Percentiles rank a stretch among this genome's conserved stretches.
Evolutionary conservation across 2,329 filamentous ascomycete species (phyloP).

Genomic region (Colletotrichum sp.): DNA sequence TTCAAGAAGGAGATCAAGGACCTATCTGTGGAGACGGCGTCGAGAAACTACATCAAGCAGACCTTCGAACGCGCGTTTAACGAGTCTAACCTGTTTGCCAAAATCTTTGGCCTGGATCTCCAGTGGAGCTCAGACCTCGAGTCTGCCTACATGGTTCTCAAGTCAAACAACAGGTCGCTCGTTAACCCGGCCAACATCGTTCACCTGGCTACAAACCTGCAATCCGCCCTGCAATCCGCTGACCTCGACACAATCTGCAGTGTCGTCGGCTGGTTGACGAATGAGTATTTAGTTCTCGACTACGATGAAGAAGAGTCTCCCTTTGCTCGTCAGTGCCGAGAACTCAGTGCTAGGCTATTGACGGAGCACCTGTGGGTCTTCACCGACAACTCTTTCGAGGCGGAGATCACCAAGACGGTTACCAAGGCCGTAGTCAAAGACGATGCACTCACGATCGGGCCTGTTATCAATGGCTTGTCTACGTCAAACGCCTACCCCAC

Average conservation of each 20-base stretch:
- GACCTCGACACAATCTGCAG: conserved; percentile 58
- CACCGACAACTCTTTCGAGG: conserved; percentile 58
- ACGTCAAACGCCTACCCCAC: conserved; percentile 64
- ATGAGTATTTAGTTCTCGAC: conserved; percentile 62
- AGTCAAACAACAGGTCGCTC: conserved; percentile 53
- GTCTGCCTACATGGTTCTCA: conserved; percentile 58
- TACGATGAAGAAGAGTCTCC: conserved; percentile 61
- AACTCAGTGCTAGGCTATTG: conserved; percentile 60
- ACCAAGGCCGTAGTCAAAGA: conserved; percentile 52
- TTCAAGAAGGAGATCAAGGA: conserved; percentile 58
- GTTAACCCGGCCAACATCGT: conserved; percentile 60
- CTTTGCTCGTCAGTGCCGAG: conserved; percentile 58
- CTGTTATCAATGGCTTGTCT: conserved; percentile 51
- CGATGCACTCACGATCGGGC: conserved; percentile 55
- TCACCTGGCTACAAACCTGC: conserved; percentile 55
- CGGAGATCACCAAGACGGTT: conserved; percentile 61
- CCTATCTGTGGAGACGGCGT: conserved; percentile 57
- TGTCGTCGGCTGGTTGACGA: conserved; percentile 62
- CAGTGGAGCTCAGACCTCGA: conserved; percentile 54
- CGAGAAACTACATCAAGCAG: conserved; percentile 64
- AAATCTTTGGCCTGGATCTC: conserved; percentile 61
- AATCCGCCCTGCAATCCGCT: conserved; percentile 51
- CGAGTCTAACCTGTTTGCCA: conserved; percentile 58
- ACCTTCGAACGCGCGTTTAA: conserved; percentile 63
- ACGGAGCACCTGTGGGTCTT: conserved; percentile 64